Conservation (phyloP, 148 eudicot species). For the Camellia lanceoleosa region DNA sequence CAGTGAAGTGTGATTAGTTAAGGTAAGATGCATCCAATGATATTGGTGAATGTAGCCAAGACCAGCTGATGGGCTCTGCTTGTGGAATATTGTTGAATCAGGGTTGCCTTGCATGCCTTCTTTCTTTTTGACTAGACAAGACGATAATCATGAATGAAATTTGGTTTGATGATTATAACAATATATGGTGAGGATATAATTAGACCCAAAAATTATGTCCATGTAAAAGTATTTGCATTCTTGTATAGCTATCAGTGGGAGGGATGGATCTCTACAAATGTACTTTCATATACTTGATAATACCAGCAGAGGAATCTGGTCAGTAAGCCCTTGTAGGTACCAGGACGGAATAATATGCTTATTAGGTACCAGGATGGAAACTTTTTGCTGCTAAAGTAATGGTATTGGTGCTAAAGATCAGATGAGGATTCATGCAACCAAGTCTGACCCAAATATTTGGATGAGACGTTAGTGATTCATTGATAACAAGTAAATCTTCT, state of each 20-base stretch:
- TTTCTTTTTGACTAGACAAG: neutral
- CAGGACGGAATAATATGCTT: constrained; percentile 2
- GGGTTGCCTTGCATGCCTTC: neutral
- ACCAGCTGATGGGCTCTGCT: neutral
- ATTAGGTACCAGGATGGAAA: neutral
- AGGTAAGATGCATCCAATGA: neutral
- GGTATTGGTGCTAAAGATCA: neutral
- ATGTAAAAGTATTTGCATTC: neutral
- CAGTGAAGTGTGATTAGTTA: neutral
- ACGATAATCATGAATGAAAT: neutral
- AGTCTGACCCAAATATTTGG: neutral
- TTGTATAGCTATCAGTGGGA: neutral
- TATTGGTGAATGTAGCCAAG: neutral
- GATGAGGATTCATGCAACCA: neutral
- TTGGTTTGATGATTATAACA: neutral
- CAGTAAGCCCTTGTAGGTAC: neutral
- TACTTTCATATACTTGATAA: neutral
- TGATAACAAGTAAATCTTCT: neutral
- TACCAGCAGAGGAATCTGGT: neutral
- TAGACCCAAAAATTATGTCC: neutral
- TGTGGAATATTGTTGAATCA: neutral
- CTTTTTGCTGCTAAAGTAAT: neutral
- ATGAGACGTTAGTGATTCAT: neutral
- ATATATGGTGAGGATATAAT: neutral
- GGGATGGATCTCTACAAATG: neutral